phyloP scores from a whole-genome alignment of 179 eudicot species.

The Silene vulgaris region DNA sequence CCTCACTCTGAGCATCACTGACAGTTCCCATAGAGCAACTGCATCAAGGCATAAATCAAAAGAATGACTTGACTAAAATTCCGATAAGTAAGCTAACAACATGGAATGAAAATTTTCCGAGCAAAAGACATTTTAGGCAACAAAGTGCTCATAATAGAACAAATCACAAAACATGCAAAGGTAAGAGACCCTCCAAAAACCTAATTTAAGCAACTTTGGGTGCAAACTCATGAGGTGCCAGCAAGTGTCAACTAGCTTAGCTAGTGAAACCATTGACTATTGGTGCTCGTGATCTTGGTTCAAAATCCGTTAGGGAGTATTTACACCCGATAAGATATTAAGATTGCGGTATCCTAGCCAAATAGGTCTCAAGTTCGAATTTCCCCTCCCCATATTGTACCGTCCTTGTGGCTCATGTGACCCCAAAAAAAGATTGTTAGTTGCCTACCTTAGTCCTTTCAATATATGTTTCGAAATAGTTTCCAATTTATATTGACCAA shows the following conservation, averaged over 20 bases:
- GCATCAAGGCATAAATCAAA: slow-evolving; percentile 22
- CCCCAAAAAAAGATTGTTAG: neutral
- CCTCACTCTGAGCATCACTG: slow-evolving; percentile 40
- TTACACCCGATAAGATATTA: neutral
- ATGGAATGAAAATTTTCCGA: neutral
- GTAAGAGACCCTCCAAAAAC: neutral
- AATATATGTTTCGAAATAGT: too few relatives aligned
- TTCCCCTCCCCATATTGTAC: too few relatives aligned
- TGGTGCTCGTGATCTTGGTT: too few relatives aligned
- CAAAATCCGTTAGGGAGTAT: neutral
- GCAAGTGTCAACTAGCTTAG: neutral
- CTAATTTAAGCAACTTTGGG: neutral
- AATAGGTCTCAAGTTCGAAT: too few relatives aligned
- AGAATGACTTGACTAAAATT: neutral
- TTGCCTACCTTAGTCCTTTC: too few relatives aligned
- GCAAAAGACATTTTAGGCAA: too few relatives aligned
- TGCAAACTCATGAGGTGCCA: neutral
- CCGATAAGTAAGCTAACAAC: neutral
- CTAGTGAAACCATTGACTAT: neutral
- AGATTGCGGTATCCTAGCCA: too few relatives aligned
- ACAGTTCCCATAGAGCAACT: slow-evolving; percentile 43
- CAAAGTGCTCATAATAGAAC: neutral
- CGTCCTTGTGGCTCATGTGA: too few relatives aligned
- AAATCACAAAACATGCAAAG: neutral
- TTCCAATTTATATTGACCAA: neutral